Evolutionary conservation across 179 eudicot species (phyloP), one percentile per base, ranked within the genome.

Genomic region (Camellia oleifera): DNA sequence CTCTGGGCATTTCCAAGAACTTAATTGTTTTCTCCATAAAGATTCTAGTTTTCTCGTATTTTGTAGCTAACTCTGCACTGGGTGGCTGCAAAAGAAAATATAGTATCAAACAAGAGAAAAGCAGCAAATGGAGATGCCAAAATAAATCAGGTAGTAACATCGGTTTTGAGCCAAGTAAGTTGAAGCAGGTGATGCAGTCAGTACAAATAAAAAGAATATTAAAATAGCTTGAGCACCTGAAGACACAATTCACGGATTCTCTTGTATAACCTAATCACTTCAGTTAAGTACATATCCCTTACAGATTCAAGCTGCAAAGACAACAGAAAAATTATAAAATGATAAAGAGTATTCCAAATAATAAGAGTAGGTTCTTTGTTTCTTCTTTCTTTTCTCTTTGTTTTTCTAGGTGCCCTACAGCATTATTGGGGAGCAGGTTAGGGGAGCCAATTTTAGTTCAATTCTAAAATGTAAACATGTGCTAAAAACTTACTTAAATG

Each of bases 1-100:
- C 74, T 46, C 74, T 69, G 74, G 74, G 54, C 32, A 69, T 5
- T 23, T 69, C 20, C 46, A 66, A 66, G 46, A 66, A 66, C 70
- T 66, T 66, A 45, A 66, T 11, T 2, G 46, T 66, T 13, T 66
- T 66, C 45, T 66, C 70, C 0, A 66, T 32, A 11, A 66, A 40
- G 70, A 40, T 40, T 11, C 70, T 66, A 66, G 46, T 32, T 40
- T 40, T 66, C 46, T 66, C 70, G 11, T 26, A 40, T 66, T 66
- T 66, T 12, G 46, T 32, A 15, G 70, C 70, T 66, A 40, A 26
- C 46, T 66, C 70, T 40, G 17, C 46, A 26, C 46, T 66, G 45
- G 70, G 70, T 40, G 70, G 15, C 70, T 66, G 70, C 70, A 66
- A 8, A 46, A 66, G 15, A 66, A 46, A 60, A 66, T 66, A 40